A percentile compares a stretch with the other conserved stretches of the same genome.
phyloP scores from a whole-genome alignment of 768 basidiomycete genomes.

The Agrocybe pediades region DNA sequence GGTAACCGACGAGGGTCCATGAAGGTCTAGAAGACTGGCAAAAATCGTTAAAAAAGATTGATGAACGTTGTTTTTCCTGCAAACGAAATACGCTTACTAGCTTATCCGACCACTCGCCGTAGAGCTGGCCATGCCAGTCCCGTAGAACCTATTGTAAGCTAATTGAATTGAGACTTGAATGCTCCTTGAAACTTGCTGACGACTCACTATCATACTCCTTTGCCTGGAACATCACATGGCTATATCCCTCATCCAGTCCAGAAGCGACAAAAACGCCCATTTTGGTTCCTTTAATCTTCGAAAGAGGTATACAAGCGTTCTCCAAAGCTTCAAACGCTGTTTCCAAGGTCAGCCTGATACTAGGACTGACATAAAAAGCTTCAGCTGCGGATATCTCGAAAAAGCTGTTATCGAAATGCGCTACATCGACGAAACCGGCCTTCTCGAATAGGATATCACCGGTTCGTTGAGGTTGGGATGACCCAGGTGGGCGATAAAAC shows the following conservation, averaged over 20 bases:
- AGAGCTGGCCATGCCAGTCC: conserved; percentile 26
- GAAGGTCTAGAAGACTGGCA: conserved; percentile 27
- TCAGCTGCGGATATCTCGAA: conserved; percentile 32
- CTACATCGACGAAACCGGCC: conserved; percentile 29
- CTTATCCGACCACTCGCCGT: conserved; percentile 31
- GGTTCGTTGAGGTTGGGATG: conserved; percentile 1
- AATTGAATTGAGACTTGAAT: not conserved
- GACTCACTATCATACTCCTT: conserved; percentile 24
- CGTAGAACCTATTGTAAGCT: conserved; percentile 30
- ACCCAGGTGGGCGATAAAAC: conserved; percentile 22
- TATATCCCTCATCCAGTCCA: conserved; percentile 29
- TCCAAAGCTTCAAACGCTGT: conserved; percentile 33
- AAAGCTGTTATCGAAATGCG: conserved; percentile 29
- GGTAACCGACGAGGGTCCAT: conserved; percentile 28
- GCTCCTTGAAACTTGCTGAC: not conserved
- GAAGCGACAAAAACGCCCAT: conserved; percentile 35
- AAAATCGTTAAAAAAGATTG: not conserved
- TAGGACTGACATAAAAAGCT: conserved; percentile 24
- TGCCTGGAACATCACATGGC: conserved; percentile 19
- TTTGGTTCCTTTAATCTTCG: conserved; percentile 31
- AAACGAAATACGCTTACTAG: conserved; percentile 22
- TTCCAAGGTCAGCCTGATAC: conserved; percentile 27
- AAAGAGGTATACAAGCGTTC: conserved; percentile 34
- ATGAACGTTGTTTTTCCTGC: not conserved
- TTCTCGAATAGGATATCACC: conserved; percentile 28